A percentile compares a stretch with the other conserved stretches of the same genome.
Conservation (phyloP, 257 asterid species). For the Solanum lignicaule region DNA sequence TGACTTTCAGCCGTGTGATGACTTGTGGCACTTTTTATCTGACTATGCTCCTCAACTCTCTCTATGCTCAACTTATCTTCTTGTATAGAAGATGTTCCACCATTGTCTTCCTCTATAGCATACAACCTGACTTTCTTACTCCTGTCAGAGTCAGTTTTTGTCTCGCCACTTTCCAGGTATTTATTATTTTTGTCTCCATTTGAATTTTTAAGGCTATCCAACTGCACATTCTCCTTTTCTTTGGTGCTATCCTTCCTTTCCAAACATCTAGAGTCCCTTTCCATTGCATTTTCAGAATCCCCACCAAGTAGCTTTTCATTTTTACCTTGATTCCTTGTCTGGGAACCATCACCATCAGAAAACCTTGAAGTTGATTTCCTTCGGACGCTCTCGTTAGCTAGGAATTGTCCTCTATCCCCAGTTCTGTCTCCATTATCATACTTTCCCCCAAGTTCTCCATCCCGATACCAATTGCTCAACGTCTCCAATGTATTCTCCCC, state of each 20-base stretch:
- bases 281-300: constrained; percentile 38
- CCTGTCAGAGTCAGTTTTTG: constrained; percentile 45
- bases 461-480: constrained; percentile 79
- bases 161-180: constrained; percentile 48
- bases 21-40: constrained; percentile 23
- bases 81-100: constrained; percentile 18
- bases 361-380: constrained; percentile 38
- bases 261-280: constrained; percentile 32
- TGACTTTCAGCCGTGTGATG: constrained; percentile 30
- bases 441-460: constrained; percentile 67
- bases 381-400: constrained; percentile 45
- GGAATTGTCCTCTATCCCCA: constrained; percentile 41
- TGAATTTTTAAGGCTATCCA: constrained; percentile 37
- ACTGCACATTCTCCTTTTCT: constrained; percentile 44
- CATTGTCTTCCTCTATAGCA: constrained; percentile 40
- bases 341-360: constrained; percentile 29
- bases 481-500: constrained; percentile 75
- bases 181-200: constrained; percentile 31
- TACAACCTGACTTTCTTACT: constrained; percentile 47
- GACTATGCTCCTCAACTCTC: constrained; percentile 44
- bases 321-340: constrained; percentile 7
- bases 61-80: constrained; percentile 39
- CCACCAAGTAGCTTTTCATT: constrained; percentile 10
- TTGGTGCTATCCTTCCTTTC: constrained; percentile 48
- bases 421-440: constrained; percentile 38